These are phyloP conservation scores for Hyaloperonospora brassicae DNA, from an alignment of 352 stramenopile genomes.

Conservation along the genomic window DNA sequence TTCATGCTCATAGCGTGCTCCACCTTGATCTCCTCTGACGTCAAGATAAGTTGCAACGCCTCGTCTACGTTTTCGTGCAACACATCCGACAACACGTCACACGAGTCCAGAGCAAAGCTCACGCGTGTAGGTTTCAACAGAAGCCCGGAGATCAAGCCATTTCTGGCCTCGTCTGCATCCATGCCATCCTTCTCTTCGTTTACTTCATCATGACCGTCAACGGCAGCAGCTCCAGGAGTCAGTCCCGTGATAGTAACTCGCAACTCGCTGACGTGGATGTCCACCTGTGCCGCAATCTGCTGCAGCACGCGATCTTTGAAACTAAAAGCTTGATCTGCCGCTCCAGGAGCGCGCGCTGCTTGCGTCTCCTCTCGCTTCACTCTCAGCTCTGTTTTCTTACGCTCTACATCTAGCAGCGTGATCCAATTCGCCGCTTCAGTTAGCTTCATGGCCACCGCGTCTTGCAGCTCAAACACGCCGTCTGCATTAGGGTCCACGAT, in stretches of 20 bases:
- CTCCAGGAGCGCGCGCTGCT: constrained; percentile 4
- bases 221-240: constrained; percentile 14
- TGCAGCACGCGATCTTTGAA: constrained; percentile 63
- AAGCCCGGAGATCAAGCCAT: constrained; percentile 17
- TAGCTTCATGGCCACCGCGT: constrained; percentile 52
- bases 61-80: constrained; percentile 39
- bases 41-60: constrained; percentile 40
- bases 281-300: constrained; percentile 49
- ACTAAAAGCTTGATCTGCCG: constrained; percentile 27
- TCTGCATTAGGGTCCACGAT: constrained; percentile 39
- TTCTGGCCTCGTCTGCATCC: constrained; percentile 15
- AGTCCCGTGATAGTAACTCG: constrained; percentile 32
- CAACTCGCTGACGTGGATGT: constrained; percentile 42
- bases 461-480: constrained; percentile 36
- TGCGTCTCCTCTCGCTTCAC: constrained; percentile 23
- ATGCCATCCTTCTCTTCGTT: constrained; percentile 19
- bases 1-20: constrained; percentile 42
- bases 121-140: constrained; percentile 33
- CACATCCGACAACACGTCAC: constrained; percentile 37
- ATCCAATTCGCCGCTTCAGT: constrained; percentile 35
- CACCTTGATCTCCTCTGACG: constrained; percentile 43
- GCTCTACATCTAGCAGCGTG: no score
- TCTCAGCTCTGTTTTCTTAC: constrained; percentile 29
- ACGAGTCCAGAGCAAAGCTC: constrained; percentile 26
- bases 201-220: constrained; percentile 26